Base-by-base conservation (phyloP, 192 early-diverging fungal species). In the Linnemannia schmuckeri region DNA sequence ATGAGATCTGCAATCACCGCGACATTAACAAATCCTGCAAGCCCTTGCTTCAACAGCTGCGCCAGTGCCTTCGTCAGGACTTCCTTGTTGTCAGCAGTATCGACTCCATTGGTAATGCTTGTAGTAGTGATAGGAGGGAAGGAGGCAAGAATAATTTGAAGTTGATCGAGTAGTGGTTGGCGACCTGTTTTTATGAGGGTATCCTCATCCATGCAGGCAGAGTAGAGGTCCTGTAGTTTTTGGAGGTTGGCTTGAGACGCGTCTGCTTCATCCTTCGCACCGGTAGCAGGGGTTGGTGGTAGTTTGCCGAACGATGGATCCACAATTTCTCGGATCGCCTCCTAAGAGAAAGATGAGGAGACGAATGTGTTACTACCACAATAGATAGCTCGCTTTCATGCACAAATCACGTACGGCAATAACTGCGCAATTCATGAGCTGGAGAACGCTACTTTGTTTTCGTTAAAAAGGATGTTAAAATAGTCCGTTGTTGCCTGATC, bases 191-290 rank as follows among this genome's bases (percentile, higher is more conserved):
- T 44, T 27, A 75, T 47, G n/a, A 92, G 90, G 1, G 61, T 33
- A 7, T 69, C 52, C 38, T 89, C 86, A 47, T 92, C 80, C 83
- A 91, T 88, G 52, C 93, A 94, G 63, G 90, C 89, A 24, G 72
- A 52, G 75, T 94, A 95, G 4, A 93, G 86, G 15, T 82, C 35
- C 74, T 93, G 82, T 20, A 93, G 74, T 80, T 92, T 93, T n/a
- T 86, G 72, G 72, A 93, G 91, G 63, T 93, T 93, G 44, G 81
- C 71, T 12, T 79, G 55, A 24, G 92, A 49, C 4, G 47, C 47
- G 18, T 49, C 89, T 17, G 81, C 20, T 27, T 71, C 27, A 17
- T 82, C 42, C 33, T 81, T 72, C 76, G 63, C 47, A 6, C n/a
- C 13, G 18, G 47, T 49, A 49, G 12, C 47, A 49, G 47, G 2